Percentiles rank a stretch among this genome's conserved stretches.
These are phyloP conservation scores for Oryza meridionalis DNA, from an alignment of 176 grass and related monocot genomes.

Conservation along the genomic window DNA sequence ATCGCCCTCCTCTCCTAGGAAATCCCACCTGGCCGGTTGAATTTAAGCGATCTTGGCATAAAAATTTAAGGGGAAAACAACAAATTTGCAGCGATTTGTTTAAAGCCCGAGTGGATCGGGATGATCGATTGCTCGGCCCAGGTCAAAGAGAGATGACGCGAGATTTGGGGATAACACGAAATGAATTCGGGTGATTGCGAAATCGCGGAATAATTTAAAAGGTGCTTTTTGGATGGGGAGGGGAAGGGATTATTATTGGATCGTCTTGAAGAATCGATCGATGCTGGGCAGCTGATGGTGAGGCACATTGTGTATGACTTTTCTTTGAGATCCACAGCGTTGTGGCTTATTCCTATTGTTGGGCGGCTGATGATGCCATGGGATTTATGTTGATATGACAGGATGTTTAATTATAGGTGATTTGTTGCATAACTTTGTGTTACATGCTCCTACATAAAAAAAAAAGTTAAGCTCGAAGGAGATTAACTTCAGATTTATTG, in stretches of 20 bases:
- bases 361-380: background rate
- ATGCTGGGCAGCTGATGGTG: background rate
- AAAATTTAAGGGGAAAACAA: background rate
- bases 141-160: background rate
- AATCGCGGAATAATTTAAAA: background rate
- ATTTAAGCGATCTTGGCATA: background rate
- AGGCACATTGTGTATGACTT: background rate
- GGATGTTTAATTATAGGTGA: too few relatives aligned
- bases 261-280: background rate
- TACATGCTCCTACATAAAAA: too few relatives aligned
- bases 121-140: background rate
- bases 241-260: background rate
- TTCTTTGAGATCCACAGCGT: background rate
- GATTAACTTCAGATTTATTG: too few relatives aligned
- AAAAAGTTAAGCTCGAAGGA: too few relatives aligned
- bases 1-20: constrained; percentile 11
- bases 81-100: background rate
- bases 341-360: background rate
- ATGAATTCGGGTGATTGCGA: background rate
- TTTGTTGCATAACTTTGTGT: too few relatives aligned
- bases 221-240: background rate
- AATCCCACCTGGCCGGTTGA: background rate
- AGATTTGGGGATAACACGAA: constrained; percentile 3
- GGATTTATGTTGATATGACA: too few relatives aligned
- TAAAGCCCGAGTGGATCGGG: background rate